Evolutionary conservation across 2,329 filamentous ascomycete species (phyloP), one percentile per base, ranked within the genome.

Genomic region (Phoma sp.): DNA sequence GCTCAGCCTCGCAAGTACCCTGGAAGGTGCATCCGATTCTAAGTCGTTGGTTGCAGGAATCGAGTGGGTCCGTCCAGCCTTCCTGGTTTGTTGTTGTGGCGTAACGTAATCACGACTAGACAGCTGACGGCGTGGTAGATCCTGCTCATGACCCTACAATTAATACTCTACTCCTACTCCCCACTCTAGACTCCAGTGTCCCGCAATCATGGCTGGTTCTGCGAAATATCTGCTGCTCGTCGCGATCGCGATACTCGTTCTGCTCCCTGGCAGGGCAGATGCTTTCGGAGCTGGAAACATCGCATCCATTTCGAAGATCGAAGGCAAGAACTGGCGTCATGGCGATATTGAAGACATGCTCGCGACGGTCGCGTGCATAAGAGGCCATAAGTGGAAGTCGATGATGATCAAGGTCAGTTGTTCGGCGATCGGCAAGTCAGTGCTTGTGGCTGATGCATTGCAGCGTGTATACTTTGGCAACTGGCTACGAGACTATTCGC

Each of bases 291-390:
- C 79, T 5, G 79, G 79, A 29, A 82, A 82, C 60, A 74, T 74
- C 42, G 70, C 71, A 11, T 71, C 67, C 10, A 73, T 74, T 43
- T 72, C 70, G 1, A 73, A 71, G 38, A 67, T 74, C 22, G 71
- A 82, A 62, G 79, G 79, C 7, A 71, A 78, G 55, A 82, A 82
- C 64, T 82, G 78, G 78, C 77, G 79, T 43, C 79, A 82, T 78
- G 79, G 79, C 53, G 79, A 82, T 60, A 81, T 82, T 51, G 79
- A 82, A 61, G 79, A 82, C 56, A 77, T 80, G 67, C 77, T 82
- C 44, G 77, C 77, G 40, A 78, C 76, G 5, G 78, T 80, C 37
- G 78, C 79, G 9, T 80, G 76, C 61, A 62, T 79, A 50, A 70
- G 67, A 22, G 73, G 75, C 33, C 65, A 78, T 59, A 73, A 79